Conservation (phyloP, 2,329 filamentous ascomycete species). For the Fusarium burgessii region DNA sequence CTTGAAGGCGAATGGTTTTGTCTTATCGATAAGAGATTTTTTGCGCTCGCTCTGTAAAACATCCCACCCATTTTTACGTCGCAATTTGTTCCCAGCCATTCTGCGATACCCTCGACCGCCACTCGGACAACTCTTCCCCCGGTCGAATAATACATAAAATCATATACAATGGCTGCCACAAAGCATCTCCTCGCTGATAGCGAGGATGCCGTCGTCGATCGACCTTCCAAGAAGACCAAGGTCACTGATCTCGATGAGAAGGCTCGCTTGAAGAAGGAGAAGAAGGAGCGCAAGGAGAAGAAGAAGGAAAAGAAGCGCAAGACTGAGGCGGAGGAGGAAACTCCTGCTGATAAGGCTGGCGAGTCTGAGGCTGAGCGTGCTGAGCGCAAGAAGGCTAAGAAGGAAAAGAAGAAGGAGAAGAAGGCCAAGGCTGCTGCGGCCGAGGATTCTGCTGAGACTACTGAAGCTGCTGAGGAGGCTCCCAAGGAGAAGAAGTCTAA, state of each 20-base stretch:
- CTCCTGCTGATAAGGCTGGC: conserved; percentile 48
- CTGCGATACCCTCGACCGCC: conserved; percentile 32
- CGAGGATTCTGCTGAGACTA: conserved; percentile 29
- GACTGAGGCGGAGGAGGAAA: conserved; percentile 45
- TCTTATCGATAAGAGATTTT: conserved; percentile 53
- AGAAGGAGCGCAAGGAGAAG: conserved; percentile 56
- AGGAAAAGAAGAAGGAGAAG: conserved; percentile 47
- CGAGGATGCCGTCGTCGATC: conserved; percentile 47
- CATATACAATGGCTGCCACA: conserved; percentile 54
- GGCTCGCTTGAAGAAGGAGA: conserved; percentile 55
- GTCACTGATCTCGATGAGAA: conserved; percentile 49
- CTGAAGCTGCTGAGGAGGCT: conserved; percentile 41
- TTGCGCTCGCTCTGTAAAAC: conserved; percentile 22
- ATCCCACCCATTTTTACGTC: conserved; percentile 42
- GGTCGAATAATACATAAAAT: conserved; percentile 1
- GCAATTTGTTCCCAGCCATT: conserved; percentile 36
- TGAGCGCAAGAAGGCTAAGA: conserved; percentile 49
- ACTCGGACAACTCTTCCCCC: conserved; percentile 6
- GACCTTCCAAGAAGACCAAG: conserved; percentile 58
- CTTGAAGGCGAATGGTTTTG: not conserved
- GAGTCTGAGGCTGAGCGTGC: conserved; percentile 48
- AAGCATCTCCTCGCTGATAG: conserved; percentile 55
- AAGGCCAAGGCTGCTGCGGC: conserved; percentile 41
- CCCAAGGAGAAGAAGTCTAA: conserved; percentile 53
- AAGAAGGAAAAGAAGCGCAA: conserved; percentile 57